phyloP scores from a whole-genome alignment of 2,329 filamentous ascomycete species.

The Fusarium kyushuense region DNA sequence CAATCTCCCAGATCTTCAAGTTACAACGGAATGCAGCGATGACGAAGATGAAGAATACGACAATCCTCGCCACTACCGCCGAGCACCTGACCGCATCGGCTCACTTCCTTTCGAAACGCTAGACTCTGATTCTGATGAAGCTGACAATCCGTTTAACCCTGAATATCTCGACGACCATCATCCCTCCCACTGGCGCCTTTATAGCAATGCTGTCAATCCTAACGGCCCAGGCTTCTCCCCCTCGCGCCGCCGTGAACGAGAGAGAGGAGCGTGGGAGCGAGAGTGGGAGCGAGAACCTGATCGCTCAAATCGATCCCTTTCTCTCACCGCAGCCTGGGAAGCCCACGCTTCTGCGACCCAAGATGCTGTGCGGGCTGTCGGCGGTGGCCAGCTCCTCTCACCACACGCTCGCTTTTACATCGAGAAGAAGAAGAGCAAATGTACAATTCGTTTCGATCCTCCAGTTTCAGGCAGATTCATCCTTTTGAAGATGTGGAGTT shows the following conservation, averaged over 20 bases:
- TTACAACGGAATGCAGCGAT: constrained; percentile 71
- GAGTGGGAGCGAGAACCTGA: constrained; percentile 35
- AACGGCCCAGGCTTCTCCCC: constrained; percentile 32
- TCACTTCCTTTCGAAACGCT: constrained; percentile 67
- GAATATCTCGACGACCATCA: constrained; percentile 47
- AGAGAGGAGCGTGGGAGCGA: constrained; percentile 26
- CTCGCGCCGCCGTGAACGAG: constrained; percentile 33
- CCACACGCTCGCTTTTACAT: constrained; percentile 89
- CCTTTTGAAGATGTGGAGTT: constrained; percentile 90
- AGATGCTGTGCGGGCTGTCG: constrained; percentile 67
- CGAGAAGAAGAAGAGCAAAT: constrained; percentile 82
- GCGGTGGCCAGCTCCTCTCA: constrained; percentile 71
- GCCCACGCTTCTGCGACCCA: constrained; percentile 66
- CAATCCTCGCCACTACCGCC: constrained; percentile 50
- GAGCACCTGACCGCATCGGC: constrained; percentile 65
- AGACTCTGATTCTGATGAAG: constrained; percentile 53
- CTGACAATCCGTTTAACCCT: constrained; percentile 45
- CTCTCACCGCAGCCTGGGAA: constrained; percentile 56
- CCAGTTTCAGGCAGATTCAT: constrained; percentile 86
- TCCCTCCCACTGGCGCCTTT: constrained; percentile 43
- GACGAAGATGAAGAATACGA: constrained; percentile 63
- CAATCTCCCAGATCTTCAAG: constrained; percentile 62
- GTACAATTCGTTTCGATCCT: constrained; percentile 87
- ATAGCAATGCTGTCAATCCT: constrained; percentile 34
- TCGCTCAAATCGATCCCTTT: constrained; percentile 37